phyloP scores from a whole-genome alignment of 2,329 filamentous ascomycete species.

The Ophiocordyceps camponoti-floridani region DNA sequence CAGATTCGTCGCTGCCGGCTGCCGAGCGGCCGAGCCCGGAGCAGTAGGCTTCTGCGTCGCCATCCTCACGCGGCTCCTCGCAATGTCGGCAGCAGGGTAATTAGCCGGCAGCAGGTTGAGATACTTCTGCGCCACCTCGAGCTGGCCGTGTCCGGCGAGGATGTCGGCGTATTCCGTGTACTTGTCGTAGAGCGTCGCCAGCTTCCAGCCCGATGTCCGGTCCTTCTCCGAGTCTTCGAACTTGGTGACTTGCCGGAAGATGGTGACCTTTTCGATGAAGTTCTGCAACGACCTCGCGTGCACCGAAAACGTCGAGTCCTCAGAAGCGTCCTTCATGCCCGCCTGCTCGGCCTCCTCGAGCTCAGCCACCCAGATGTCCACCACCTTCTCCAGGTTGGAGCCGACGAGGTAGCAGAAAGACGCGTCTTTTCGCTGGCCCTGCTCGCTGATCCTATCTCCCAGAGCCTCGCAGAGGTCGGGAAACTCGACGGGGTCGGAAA shows the following conservation, averaged over 20 bases:
- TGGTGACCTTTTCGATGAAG: conserved; percentile 94
- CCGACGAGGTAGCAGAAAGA: conserved; percentile 94
- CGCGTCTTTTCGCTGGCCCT: conserved; percentile 67
- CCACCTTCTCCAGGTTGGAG: conserved; percentile 93
- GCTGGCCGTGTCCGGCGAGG: conserved; percentile 72
- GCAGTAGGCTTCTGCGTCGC: conserved; percentile 43
- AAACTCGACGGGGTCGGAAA: conserved; percentile 80
- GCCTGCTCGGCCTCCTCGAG: conserved; percentile 69
- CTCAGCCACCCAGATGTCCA: conserved; percentile 83
- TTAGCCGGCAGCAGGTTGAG: conserved; percentile 67
- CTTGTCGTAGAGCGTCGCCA: conserved; percentile 75
- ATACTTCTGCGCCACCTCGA: conserved; percentile 78
- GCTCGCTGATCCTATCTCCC: conserved; percentile 74
- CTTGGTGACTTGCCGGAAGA: conserved; percentile 87
- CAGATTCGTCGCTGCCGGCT: conserved; percentile 11
- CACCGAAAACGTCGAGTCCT: conserved; percentile 75
- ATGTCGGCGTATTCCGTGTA: conserved; percentile 97
- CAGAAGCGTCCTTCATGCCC: conserved; percentile 47
- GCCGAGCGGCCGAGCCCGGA: conserved; percentile 10
- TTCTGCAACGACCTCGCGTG: conserved; percentile 78
- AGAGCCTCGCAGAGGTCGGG: conserved; percentile 88
- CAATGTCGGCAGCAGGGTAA: conserved; percentile 76
- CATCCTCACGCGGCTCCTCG: conserved; percentile 67
- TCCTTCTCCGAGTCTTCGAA: conserved; percentile 65
- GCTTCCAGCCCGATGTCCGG: conserved; percentile 69